Evolutionary conservation across 1,284 basidiomycete species (phyloP), one percentile per base, ranked within the genome.

Genomic region (Limonomyces culmigenus): DNA sequence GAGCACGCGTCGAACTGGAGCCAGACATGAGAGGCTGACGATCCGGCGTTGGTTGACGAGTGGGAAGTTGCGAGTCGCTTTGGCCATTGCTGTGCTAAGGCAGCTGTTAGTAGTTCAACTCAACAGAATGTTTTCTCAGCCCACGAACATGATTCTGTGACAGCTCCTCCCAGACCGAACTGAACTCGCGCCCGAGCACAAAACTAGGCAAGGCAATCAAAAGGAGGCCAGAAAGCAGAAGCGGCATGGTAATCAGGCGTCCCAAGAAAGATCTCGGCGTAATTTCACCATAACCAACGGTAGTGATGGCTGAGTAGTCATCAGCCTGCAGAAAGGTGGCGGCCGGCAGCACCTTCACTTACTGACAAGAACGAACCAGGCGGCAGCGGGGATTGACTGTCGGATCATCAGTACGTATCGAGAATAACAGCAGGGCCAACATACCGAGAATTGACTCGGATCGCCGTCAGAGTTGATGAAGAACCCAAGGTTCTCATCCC

Each of bases 141-240:
- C n/a, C n/a, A 43, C 58, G 14, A 14, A 65, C 64, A 23, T 63
- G 55, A 17, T 61, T 56, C n/a, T 49, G 53, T 4, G 62, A 63
- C 75, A 89, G 85, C 15, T 68, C 66, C 41, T 88, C 84, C 77
- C 85, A 89, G 2, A 88, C 80, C 6, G 77, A 63, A 40, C 83
- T 85, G 52, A 92, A 92, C 50, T 92, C 86, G 33, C 85, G 59
- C 0, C 87, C 87, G 5, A 91, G 70, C 1, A 92, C 86, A 46
- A 92, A 91, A 43, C 75, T 81, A 4, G 86, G 86, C 2, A 91
- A 63, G 0, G 87, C 87, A 47, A 91, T 88, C 30, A 91, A 64
- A 1, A 92, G 62, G 5, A 91, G 62, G 2, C 87, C 87, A 47
- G 86, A 89, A 16, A 85, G 67, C 32, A 92, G 70, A 15, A 92